Base-by-base conservation (phyloP, 768 basidiomycete species). In the Russula griseocarnosa region DNA sequence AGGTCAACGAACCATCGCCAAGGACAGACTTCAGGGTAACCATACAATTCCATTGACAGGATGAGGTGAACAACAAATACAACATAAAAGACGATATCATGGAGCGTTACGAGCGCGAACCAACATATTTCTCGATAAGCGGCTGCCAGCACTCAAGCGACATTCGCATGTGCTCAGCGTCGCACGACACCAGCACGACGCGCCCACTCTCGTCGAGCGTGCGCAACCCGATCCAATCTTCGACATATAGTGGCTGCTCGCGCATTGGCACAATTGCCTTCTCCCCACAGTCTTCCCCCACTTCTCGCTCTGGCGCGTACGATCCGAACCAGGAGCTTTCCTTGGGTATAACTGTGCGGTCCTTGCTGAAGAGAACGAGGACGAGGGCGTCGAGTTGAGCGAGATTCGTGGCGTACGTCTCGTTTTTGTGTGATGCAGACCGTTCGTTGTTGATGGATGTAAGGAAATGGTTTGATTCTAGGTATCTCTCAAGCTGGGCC, bases 251-350 rank as follows among this genome's bases (percentile, higher is more conserved):
- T 11, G 83, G 84, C 63, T 93, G 92, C 58, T 72, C 72, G 40
- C 78, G 81, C 89, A 94, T 88, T 2, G 89, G 86, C 32, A 93
- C 75, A 50, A 90, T 79, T 1, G 70, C 69, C 70, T 71, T 76
- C 52, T 73, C 72, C 5, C 14, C 47, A 13, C 8, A 3, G 5
- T 1, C 30, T 5, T 6, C 34, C 34, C 24, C 75, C 20, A 80
- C 77, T 22, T 77, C 74, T n/a, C 13, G 3, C n/a, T 55, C 55
- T 9, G 71, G 62, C 2, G 75, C 76, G 69, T 88, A 87, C 3
- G 88, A 86, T 7, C 89, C 91, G 74, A 94, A 94, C 92, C 91
- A 93, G 13, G 88, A 77, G 69, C 83, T 90, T 74, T 93, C 91
- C 73, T 90, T 91, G 0, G 92, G 92, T 22, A 92, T 79, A 26